Percentiles rank a stretch among this genome's conserved stretches.
Evolutionary conservation across 176 grass and related monocot genomes (phyloP).

Genomic region (Typha latifolia): DNA sequence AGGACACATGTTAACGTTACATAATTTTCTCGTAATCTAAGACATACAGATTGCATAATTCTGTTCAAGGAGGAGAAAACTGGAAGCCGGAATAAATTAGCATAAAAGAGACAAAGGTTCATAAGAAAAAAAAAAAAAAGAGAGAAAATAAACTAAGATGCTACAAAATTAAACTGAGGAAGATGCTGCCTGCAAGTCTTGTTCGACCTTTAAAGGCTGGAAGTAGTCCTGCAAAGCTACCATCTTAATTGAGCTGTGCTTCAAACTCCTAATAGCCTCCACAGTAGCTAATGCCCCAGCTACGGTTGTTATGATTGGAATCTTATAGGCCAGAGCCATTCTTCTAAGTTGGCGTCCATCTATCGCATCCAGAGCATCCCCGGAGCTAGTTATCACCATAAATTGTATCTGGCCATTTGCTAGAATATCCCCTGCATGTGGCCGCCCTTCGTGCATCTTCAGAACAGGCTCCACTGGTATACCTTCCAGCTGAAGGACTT

Average conservation of each 20-base stretch:
- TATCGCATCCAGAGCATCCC: slow-evolving; percentile 71
- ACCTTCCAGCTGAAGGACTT: slow-evolving; percentile 70
- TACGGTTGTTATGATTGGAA: slow-evolving; percentile 88
- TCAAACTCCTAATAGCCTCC: slow-evolving; percentile 81
- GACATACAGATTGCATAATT: too few relatives aligned
- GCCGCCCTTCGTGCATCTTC: slow-evolving; percentile 91
- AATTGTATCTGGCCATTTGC: slow-evolving; percentile 86
- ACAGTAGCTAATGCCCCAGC: slow-evolving; percentile 82
- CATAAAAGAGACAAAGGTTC: too few relatives aligned
- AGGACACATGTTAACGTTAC: too few relatives aligned
- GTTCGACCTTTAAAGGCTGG: slow-evolving; percentile 26
- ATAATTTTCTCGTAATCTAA: too few relatives aligned
- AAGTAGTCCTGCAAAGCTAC: slow-evolving; percentile 94
- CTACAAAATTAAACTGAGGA: slow-evolving; percentile 27
- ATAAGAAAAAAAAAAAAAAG: not conserved
- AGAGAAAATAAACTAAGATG: slow-evolving; percentile 4
- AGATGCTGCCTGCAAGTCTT: slow-evolving; percentile 54
- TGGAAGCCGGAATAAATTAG: too few relatives aligned
- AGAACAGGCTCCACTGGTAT: slow-evolving; percentile 73
- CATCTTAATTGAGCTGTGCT: slow-evolving; percentile 59
- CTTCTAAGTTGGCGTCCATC: slow-evolving; percentile 82
- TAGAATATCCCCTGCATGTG: slow-evolving; percentile 81
- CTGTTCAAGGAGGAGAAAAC: too few relatives aligned
- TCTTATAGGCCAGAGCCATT: slow-evolving; percentile 74
- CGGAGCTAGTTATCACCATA: slow-evolving; percentile 96